Base-by-base conservation (phyloP, 2,329 filamentous ascomycete species). In the Pseudogymnoascus sp. region DNA sequence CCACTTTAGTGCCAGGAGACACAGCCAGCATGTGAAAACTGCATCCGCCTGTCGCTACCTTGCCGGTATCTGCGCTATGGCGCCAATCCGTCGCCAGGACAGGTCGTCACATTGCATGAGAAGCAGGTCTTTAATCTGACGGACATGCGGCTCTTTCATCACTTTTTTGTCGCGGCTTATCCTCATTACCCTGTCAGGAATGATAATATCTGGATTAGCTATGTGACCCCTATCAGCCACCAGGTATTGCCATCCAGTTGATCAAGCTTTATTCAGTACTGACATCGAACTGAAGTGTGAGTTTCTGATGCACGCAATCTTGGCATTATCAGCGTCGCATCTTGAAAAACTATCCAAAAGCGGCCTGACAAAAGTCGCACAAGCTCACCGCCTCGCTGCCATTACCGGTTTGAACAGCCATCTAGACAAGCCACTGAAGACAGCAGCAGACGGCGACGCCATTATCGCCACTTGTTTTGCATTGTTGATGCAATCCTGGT, bases 81-180 rank as follows among this genome's bases (percentile, higher is more conserved):
- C 45, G 45, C 45, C n/a, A 52, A 52, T 13, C 45, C 45, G 9
- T 52, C 45, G 45, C 45, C 45, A 3, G 45, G 45, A 18, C 23
- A 52, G 23, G n/a, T 15, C 12, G 45, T 52, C 30, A 52, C 45
- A 3, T 30, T 52, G n/a, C 45, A 52, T 30, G 45, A 52, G 5
- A 52, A 52, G 9, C 45, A 28, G 2, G 69, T 83, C 0, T 85
- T 85, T 67, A 82, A 76, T 58, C 66, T 84, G 60, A 79, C 82
- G 57, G 84, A 87, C 65, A 85, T 88, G 83, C 80, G 83, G 37
- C 79, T 86, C 69, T 87, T 87, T 65, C 84, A 87, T 68, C 82
- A 87, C 69, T 87, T 86, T 64, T 71, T 87, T 12, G 72, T 80
- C 26, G 75, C 77, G 33, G 84, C 82, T 63, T 83, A 82, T 66